Evolutionary conservation across 2,329 filamentous ascomycete genomes (phyloP), one percentile per base, ranked within the genome.

Genomic region (Phyllosticta citriasiana): DNA sequence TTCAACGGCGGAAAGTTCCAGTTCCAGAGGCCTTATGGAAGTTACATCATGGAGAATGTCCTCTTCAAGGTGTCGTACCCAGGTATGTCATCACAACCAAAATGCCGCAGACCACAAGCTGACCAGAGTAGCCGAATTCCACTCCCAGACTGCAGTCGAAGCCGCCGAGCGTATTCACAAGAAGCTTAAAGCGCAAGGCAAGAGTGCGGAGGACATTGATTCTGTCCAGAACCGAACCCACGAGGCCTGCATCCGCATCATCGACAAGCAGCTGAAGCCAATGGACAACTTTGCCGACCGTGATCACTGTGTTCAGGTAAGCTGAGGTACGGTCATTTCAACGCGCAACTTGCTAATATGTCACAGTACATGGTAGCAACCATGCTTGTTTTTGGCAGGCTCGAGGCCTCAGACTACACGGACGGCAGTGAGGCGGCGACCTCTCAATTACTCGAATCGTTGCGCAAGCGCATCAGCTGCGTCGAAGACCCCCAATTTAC

Each of bases 261-360:
- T 99, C 71, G 94, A 99, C 84, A 99, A 99, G 84, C 94, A 99
- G 80, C 95, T 96, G 84, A 97, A 97, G 84, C 87, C 92, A 69
- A 96, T 99, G 90, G 92, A 97, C 82, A 99, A 99, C 86, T 99
- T 97, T 73, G 94, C 94, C 72, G 94, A 99, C 79, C 91, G 94
- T 72, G 94, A 99, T 78, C 94, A 99, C 84, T 99, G 94, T 80
- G 93, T 99, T 68, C 94, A 97, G 81, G 79, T 80, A 71, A 64
- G 72, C 63, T 4, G 19, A n/a, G 50, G 25, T 10, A 7, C 26
- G 30, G 40, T 16, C 24, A 56, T n/a, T 12, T 19, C 2, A 8
- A 30, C 24, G 33, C 9, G 8, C 51, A n/a, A 63, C 70, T 73
- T 57, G 74, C 60, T 61, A 52, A 12, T 9, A 57, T 22, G 63